Conservation (phyloP, 192 early-diverging fungal species). For the Spizellomyces punctatus region DNA sequence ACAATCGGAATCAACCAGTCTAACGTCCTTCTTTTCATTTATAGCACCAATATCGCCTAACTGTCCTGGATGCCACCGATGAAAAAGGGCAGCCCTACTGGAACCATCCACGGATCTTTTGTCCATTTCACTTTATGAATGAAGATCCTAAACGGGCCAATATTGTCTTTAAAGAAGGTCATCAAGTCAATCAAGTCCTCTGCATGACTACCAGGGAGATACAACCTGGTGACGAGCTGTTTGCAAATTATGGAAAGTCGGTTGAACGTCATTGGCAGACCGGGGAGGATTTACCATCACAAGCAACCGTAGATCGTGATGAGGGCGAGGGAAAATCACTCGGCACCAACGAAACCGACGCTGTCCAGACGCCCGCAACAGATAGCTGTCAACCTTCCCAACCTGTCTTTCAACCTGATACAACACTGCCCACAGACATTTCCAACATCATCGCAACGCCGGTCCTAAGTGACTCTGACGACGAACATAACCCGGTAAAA, state of each 20-base stretch:
- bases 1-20: background rate
- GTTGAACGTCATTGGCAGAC: conserved; percentile 80
- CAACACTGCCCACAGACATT: no score
- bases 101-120: conserved; percentile 55
- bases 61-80: conserved; percentile 89
- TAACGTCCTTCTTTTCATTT: background rate
- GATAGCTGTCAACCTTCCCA: no score
- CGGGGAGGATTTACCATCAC: no score
- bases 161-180: conserved; percentile 78
- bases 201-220: conserved; percentile 75
- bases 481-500: no score
- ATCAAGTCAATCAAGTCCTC: conserved; percentile 84
- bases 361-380: no score
- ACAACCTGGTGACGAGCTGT: conserved; percentile 75
- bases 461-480: no score
- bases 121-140: conserved; percentile 95
- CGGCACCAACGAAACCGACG: no score
- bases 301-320: no score
- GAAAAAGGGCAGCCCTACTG: conserved; percentile 73
- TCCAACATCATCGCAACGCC: no score
- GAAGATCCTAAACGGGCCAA: conserved; percentile 65
- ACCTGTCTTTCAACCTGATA: no score
- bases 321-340: no score
- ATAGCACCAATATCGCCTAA: conserved; percentile 73
- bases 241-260: conserved; percentile 85